phyloP scores from a whole-genome alignment of 1,284 basidiomycete species.

The Boletus albobrunnescens region DNA sequence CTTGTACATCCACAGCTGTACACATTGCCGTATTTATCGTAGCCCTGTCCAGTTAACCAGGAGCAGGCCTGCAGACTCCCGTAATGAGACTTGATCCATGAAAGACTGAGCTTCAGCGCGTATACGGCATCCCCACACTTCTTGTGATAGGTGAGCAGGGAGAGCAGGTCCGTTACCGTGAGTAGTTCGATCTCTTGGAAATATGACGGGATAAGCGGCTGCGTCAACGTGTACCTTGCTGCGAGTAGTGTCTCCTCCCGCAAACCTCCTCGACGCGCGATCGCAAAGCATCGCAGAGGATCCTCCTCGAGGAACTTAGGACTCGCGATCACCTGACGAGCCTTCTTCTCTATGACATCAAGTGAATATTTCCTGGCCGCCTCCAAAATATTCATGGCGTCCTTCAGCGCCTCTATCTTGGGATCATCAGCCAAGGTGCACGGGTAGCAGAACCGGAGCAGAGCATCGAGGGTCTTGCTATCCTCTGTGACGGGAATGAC shows the following conservation, averaged over 20 bases:
- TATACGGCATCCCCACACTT: constrained; percentile 1
- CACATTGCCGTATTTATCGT: no score
- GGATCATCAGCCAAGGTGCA: neutral
- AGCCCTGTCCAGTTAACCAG: no score
- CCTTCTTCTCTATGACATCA: no score
- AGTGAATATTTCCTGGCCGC: no score
- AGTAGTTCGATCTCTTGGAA: neutral
- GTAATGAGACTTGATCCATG: neutral
- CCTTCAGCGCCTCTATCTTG: neutral
- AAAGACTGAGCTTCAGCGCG: neutral
- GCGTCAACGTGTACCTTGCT: neutral
- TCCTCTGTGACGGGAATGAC: neutral
- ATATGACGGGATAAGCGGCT: neutral
- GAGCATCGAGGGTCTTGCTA: neutral
- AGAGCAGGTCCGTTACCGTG: neutral
- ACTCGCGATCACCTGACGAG: no score
- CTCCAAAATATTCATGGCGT: no score
- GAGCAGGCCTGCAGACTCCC: neutral
- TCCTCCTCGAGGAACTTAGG: no score
- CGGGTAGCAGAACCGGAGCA: constrained; percentile 2
- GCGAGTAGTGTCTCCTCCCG: neutral
- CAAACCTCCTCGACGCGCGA: no score
- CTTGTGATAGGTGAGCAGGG: constrained; percentile 1
- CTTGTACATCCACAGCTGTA: constrained; percentile 1
- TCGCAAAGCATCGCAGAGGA: no score